phyloP scores from a whole-genome alignment of 306 rosid genomes.

The Calophaca sinica region DNA sequence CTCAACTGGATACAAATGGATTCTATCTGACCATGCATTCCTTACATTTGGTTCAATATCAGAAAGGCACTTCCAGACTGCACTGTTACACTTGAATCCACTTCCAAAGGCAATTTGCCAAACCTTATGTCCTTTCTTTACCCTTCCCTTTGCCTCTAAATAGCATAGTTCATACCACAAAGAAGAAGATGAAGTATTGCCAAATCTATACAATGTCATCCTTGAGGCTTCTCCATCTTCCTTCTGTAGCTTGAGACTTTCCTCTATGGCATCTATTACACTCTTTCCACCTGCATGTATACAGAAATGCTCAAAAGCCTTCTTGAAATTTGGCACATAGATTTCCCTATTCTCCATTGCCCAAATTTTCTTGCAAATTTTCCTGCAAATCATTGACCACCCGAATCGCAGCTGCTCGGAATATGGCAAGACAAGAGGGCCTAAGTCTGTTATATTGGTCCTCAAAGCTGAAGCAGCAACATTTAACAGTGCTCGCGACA shows the following conservation, averaged over 20 bases:
- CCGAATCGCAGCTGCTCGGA: conserved; percentile 58
- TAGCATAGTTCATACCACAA: conserved; percentile 70
- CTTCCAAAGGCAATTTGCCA: conserved; percentile 85
- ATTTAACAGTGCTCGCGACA: conserved; percentile 55
- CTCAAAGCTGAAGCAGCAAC: conserved; percentile 70
- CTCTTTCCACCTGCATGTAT: conserved; percentile 83
- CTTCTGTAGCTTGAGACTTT: conserved; percentile 59
- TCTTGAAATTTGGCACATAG: conserved; percentile 66
- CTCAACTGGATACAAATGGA: conserved; percentile 62
- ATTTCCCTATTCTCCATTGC: conserved; percentile 37
- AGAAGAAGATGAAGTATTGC: conserved; percentile 77
- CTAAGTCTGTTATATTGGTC: conserved; percentile 56
- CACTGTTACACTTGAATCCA: conserved; percentile 79
- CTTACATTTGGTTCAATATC: conserved; percentile 56
- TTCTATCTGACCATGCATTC: conserved; percentile 75
- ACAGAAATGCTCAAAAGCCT: conserved; percentile 75
- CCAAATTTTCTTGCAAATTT: conserved; percentile 52
- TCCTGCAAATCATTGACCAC: conserved; percentile 54
- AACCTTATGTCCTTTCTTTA: conserved; percentile 65
- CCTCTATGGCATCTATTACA: conserved; percentile 66
- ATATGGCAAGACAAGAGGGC: conserved; percentile 73
- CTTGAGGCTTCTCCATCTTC: conserved; percentile 77
- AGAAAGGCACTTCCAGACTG: conserved; percentile 69
- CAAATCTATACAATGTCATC: conserved; percentile 81
- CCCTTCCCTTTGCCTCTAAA: conserved; percentile 72